Evolutionary conservation across 768 basidiomycete genomes (phyloP).

Genomic region (Astraeus odoratus): DNA sequence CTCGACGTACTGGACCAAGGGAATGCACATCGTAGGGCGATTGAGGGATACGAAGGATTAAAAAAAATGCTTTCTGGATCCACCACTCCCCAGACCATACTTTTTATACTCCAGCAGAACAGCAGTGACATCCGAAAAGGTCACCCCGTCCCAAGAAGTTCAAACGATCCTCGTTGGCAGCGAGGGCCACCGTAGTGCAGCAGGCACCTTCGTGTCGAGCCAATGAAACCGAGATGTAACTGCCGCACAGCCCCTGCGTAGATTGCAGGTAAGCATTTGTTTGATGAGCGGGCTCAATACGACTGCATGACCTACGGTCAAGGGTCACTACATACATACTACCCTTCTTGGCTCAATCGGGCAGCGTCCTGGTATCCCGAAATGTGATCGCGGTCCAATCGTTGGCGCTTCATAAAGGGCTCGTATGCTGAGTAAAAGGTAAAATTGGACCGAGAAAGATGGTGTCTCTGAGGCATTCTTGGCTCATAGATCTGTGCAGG

Average conservation of each 20-base stretch:
- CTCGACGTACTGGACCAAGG: slow-evolving; percentile 26
- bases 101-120: slow-evolving; percentile 18
- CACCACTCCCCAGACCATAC: not conserved
- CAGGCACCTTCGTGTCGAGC: not conserved
- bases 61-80: slow-evolving; percentile 1
- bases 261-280: not conserved
- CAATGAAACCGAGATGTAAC: not conserved
- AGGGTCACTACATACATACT: not conserved
- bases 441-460: not conserved
- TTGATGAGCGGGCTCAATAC: not conserved
- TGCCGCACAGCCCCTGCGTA: not conserved
- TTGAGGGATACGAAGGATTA: slow-evolving; percentile 1
- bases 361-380: not conserved
- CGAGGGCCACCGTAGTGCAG: not conserved
- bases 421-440: not conserved
- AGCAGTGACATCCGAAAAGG: not conserved
- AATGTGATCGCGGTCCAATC: not conserved
- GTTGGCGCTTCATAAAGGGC: not conserved
- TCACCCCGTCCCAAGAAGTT: not conserved
- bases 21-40: slow-evolving; percentile 27
- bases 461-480: no score
- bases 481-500: no score
- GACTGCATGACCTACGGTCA: not conserved
- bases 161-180: not conserved
- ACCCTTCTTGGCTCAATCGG: not conserved